Evolutionary conservation across 495 filamentous ascomycete genomes (phyloP).

Genomic region (Podospora sp.): DNA sequence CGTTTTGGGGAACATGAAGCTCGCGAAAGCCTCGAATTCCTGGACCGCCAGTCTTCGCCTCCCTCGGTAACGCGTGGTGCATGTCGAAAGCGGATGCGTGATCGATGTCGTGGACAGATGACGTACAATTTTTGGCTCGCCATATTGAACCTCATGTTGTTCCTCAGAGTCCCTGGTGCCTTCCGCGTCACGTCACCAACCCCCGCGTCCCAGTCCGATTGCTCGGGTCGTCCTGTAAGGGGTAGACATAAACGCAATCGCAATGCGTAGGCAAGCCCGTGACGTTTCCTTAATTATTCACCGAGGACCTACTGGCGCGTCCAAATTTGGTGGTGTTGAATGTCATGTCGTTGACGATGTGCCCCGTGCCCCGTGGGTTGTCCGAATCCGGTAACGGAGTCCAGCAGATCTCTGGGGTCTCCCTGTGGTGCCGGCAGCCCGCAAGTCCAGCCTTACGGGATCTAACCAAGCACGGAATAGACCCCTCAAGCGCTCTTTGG

Average conservation of each 20-base stretch:
- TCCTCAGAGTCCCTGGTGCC: not conserved
- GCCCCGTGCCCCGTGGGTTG: not conserved
- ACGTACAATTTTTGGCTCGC: not conserved
- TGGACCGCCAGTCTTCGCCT: not conserved
- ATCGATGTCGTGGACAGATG: not conserved
- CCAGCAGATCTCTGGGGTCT: not conserved
- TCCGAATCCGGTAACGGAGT: not conserved
- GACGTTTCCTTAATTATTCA: not conserved
- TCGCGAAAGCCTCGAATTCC: not conserved
- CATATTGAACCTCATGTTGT: not conserved
- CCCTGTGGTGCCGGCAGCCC: not conserved
- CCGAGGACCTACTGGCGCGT: conserved; percentile 1
- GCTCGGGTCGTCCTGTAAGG: not conserved
- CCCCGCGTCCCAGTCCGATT: not conserved
- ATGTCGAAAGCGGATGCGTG: not conserved
- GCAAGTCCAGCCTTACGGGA: not conserved
- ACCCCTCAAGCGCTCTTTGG: not conserved
- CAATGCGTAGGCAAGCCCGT: not conserved
- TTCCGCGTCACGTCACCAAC: not conserved
- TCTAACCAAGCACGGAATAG: not conserved
- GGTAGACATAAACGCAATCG: not conserved
- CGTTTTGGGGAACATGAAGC: not conserved
- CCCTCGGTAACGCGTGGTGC: not conserved
- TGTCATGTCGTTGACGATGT: not conserved
- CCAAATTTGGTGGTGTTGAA: not conserved